Percentiles rank a stretch among this genome's conserved stretches.
Evolutionary conservation across 306 rosid species (phyloP).

Genomic region (Adenanthera pavonina): DNA sequence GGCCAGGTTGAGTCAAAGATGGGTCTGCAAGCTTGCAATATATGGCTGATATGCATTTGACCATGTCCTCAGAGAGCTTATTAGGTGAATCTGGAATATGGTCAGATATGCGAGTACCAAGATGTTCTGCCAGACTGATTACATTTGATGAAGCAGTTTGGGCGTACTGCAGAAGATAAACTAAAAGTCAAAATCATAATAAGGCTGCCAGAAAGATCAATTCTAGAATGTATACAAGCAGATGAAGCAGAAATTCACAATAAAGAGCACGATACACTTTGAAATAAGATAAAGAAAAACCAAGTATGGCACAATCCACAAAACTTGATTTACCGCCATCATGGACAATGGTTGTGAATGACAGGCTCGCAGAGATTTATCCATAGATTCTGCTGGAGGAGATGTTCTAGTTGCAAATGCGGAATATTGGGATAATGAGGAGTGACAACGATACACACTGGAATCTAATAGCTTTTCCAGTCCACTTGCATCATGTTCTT

Average conservation of each 20-base stretch:
- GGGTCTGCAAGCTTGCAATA: conserved; percentile 93
- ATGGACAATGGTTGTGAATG: conserved; percentile 95
- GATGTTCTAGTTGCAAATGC: conserved; percentile 58
- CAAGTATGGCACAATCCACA: background rate
- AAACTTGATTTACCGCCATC: conserved; percentile 73
- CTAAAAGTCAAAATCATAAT: conserved; percentile 40
- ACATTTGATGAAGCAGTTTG: conserved; percentile 69
- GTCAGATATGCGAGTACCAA: conserved; percentile 84
- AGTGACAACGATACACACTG: conserved; percentile 81
- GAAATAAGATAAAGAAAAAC: background rate
- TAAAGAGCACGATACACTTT: conserved; percentile 2
- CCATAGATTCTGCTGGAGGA: conserved; percentile 61
- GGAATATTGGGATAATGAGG: conserved; percentile 74
- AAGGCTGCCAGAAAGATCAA: conserved; percentile 25
- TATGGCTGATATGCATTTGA: conserved; percentile 88
- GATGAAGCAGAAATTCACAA: conserved; percentile 17
- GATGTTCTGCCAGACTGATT: conserved; percentile 94
- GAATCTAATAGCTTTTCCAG: conserved; percentile 68
- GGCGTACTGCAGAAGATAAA: conserved; percentile 65
- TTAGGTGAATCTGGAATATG: conserved; percentile 78
- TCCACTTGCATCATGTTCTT: conserved; percentile 46
- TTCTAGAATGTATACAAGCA: background rate
- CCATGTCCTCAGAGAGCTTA: conserved; percentile 89
- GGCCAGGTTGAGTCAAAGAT: conserved; percentile 66
- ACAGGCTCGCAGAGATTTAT: conserved; percentile 71